Conservation (phyloP, 345 rosid genomes). For the Salix caprea region DNA sequence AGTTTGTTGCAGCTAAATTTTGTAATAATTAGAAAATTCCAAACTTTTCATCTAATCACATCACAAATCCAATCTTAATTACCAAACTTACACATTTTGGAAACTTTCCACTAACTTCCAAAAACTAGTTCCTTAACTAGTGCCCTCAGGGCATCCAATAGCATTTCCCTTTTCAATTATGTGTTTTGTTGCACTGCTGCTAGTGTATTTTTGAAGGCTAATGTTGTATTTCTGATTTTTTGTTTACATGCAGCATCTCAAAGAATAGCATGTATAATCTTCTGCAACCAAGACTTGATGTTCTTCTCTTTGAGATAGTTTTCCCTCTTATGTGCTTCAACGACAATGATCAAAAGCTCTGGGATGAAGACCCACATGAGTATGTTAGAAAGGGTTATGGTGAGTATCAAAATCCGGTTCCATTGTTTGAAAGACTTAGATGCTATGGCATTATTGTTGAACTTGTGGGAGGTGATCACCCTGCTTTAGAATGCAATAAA, state of each 20-base stretch:
- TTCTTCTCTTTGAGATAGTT: conserved; percentile 92
- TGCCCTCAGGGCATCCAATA: neutral
- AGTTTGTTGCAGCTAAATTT: neutral
- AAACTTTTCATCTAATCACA: neutral
- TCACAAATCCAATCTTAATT: neutral
- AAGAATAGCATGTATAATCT: conserved; percentile 77
- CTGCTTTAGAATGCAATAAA: neutral
- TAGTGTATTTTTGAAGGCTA: neutral
- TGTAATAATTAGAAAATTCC: neutral
- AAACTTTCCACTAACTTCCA: neutral
- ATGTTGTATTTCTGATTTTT: conserved; percentile 8
- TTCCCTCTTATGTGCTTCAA: conserved; percentile 98
- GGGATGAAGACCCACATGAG: conserved; percentile 99
- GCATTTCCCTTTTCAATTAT: neutral
- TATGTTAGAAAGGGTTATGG: conserved; percentile 99
- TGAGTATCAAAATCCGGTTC: conserved; percentile 35
- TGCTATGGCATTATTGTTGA: neutral
- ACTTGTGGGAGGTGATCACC: neutral
- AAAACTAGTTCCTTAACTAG: neutral
- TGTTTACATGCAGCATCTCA: conserved; percentile 56
- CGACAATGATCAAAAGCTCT: conserved; percentile 95
- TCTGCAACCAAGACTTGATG: conserved; percentile 81
- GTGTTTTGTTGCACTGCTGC: neutral
- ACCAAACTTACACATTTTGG: neutral
- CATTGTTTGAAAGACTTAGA: neutral